These are phyloP conservation scores for Micractinium conductrix DNA, from an alignment of 139 green algal genomes.

Conservation along the genomic window DNA sequence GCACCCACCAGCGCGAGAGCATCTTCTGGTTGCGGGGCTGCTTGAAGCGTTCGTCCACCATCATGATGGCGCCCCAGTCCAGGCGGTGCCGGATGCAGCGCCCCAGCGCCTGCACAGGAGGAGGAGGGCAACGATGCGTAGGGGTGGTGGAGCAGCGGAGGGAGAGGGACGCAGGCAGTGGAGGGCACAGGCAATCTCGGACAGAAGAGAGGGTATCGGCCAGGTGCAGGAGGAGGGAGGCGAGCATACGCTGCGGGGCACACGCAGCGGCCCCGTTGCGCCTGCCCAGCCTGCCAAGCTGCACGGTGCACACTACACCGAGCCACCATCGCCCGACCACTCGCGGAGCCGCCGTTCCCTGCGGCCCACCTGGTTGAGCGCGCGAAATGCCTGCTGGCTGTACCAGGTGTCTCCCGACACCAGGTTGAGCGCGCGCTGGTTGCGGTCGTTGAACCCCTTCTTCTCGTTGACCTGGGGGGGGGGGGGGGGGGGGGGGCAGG, in stretches of 20 bases:
- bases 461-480: constrained; percentile 66
- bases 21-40: constrained; percentile 49
- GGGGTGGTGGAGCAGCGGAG: neutral
- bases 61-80: constrained; percentile 95
- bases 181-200: no score
- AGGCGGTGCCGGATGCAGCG: constrained; percentile 93
- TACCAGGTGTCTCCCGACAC: constrained; percentile 89
- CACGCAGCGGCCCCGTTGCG: no score
- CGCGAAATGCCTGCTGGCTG: constrained; percentile 93
- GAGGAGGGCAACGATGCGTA: neutral
- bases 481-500: neutral
- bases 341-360: no score
- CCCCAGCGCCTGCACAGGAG: constrained; percentile 73
- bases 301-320: neutral
- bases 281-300: no score
- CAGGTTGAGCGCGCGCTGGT: constrained; percentile 39
- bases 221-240: neutral
- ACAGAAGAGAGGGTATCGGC: neutral
- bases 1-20: constrained; percentile 47
- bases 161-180: no score
- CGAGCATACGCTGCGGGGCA: neutral
- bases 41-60: constrained; percentile 90
- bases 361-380: constrained; percentile 90
- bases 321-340: neutral
- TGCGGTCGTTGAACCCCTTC: constrained; percentile 80